Percentiles rank a stretch among this genome's conserved stretches.
Conservation (phyloP, 371 early-diverging fungal genomes). For the Mortierella sp. region DNA sequence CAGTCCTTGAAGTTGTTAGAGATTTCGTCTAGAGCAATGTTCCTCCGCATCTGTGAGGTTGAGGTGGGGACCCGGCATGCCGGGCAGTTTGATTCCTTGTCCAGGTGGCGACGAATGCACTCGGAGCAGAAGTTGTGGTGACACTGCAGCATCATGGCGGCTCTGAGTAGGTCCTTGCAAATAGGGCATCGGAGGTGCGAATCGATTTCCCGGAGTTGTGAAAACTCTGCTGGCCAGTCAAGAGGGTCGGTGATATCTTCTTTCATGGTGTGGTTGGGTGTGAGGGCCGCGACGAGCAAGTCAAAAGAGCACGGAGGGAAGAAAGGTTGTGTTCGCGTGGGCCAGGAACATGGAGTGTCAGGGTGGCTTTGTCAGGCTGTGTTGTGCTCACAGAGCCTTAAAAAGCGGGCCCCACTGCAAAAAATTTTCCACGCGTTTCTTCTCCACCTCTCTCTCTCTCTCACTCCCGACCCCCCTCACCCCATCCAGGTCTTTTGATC, state of each 20-base stretch:
- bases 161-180: constrained; percentile 70
- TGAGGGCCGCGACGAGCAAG: too few species aligned
- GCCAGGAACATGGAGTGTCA: too few species aligned
- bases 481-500: too few species aligned
- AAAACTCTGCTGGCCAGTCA: constrained; percentile 61
- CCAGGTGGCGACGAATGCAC: constrained; percentile 69
- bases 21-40: constrained; percentile 59
- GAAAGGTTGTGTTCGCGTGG: too few species aligned
- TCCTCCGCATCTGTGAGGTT: constrained; percentile 55
- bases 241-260: constrained; percentile 60
- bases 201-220: constrained; percentile 63
- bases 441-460: too few species aligned
- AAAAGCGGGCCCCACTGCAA: too few species aligned
- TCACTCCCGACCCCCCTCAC: too few species aligned
- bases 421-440: too few species aligned
- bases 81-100: constrained; percentile 64
- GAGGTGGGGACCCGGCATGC: constrained; percentile 60
- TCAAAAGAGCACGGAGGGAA: too few species aligned
- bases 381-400: background rate
- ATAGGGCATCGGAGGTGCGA: constrained; percentile 71
- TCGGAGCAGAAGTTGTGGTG: constrained; percentile 75
- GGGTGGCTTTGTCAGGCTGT: constrained; percentile 14
- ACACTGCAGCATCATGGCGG: constrained; percentile 68
- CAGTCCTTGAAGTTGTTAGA: constrained; percentile 49
- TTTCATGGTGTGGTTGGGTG: constrained; percentile 40